These are phyloP conservation scores for Petunia axillaris DNA, from an alignment of 257 asterid genomes.

Conservation along the genomic window DNA sequence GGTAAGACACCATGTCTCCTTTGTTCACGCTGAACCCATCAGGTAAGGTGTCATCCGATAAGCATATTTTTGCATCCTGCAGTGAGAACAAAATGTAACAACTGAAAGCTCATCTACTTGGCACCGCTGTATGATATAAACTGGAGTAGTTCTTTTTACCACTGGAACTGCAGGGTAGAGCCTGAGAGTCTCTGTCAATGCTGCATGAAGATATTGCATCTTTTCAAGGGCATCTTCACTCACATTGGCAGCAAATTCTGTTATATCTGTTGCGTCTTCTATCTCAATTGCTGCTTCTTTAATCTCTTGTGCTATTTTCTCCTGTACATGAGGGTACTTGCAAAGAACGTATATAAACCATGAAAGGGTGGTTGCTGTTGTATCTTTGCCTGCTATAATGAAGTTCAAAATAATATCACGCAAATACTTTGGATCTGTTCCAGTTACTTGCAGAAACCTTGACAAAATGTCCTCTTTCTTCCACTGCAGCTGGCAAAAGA, in stretches of 20 bases:
- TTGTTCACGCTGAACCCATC: constrained; percentile 55
- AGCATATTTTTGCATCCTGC: constrained; percentile 53
- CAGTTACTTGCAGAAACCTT: constrained; percentile 46
- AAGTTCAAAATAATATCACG: constrained; percentile 62
- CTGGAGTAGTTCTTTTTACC: constrained; percentile 38
- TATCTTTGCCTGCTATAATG: constrained; percentile 64
- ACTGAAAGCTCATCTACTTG: background rate
- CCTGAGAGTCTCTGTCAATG: constrained; percentile 61
- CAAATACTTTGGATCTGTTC: constrained; percentile 48
- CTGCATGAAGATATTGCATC: constrained; percentile 66
- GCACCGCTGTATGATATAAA: background rate
- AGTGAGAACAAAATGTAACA: background rate
- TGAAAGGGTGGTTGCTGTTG: constrained; percentile 53
- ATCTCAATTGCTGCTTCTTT: constrained; percentile 29
- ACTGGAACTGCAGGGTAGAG: constrained; percentile 72
- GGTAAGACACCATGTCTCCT: constrained; percentile 51
- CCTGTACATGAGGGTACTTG: constrained; percentile 59
- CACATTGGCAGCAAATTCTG: constrained; percentile 44
- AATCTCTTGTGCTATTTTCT: constrained; percentile 51
- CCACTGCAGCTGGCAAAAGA: constrained; percentile 37
- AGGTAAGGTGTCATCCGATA: constrained; percentile 50
- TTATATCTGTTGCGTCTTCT: constrained; percentile 25
- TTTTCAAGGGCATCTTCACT: constrained; percentile 53
- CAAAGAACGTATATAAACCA: constrained; percentile 61
- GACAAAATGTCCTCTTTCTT: constrained; percentile 65